These are phyloP conservation scores for Clarireedia hainanense DNA, from an alignment of 2,329 filamentous ascomycete species.

Conservation along the genomic window DNA sequence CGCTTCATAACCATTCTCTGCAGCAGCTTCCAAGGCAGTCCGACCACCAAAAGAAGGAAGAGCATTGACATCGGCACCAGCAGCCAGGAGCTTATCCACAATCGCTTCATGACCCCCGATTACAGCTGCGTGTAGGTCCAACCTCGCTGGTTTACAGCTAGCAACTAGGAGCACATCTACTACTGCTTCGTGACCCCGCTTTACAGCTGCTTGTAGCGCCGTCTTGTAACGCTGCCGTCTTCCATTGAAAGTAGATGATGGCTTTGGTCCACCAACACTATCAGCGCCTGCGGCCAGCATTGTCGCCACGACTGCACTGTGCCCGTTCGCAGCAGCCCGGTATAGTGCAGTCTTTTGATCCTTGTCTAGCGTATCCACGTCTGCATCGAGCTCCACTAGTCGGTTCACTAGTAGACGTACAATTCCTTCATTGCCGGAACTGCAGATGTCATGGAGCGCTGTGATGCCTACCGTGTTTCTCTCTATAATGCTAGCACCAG, in stretches of 20 bases:
- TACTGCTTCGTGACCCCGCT: background rate
- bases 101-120: background rate
- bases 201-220: background rate
- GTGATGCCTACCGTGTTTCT: slow-evolving; percentile 9
- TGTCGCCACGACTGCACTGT: no score
- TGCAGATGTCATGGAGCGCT: background rate
- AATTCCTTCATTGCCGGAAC: background rate
- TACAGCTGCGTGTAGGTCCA: background rate
- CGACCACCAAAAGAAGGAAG: background rate
- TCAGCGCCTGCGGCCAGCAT: no score
- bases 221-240: background rate
- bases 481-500: background rate
- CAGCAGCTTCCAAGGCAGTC: no score
- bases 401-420: no score
- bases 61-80: background rate
- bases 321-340: no score
- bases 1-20: no score
- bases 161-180: background rate
- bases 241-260: no score
- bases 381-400: no score
- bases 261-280: no score
- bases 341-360: no score
- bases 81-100: background rate
- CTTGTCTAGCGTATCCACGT: no score
- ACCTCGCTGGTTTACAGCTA: background rate